phyloP scores from a whole-genome alignment of 345 rosid genomes.

The Mallotus nudiflorus region DNA sequence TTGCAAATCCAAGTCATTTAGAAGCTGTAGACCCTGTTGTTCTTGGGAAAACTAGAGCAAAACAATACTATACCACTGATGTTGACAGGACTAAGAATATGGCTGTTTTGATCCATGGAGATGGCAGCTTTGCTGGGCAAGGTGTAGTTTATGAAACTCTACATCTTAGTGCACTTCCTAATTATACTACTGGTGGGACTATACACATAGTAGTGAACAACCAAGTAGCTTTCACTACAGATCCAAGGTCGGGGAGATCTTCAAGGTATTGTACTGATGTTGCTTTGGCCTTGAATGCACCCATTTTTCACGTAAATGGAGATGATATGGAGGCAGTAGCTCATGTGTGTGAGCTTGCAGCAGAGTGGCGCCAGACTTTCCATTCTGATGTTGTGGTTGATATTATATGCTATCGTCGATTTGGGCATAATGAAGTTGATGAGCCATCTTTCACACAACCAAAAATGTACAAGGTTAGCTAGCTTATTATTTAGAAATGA shows the following conservation, averaged over 20 bases:
- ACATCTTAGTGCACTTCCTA: conserved; percentile 87
- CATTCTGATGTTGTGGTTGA: conserved; percentile 86
- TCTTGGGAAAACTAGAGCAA: conserved; percentile 79
- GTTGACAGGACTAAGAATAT: conserved; percentile 65
- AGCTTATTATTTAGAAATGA: neutral
- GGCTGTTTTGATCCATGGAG: conserved; percentile 83
- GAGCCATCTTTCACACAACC: conserved; percentile 86
- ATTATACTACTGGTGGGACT: conserved; percentile 80
- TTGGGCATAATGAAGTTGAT: conserved; percentile 83
- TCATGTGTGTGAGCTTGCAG: conserved; percentile 81
- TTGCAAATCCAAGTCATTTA: conserved; percentile 86
- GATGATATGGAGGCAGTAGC: conserved; percentile 84
- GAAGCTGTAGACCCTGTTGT: conserved; percentile 91
- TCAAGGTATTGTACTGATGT: conserved; percentile 88
- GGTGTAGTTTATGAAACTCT: conserved; percentile 86
- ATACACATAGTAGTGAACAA: conserved; percentile 85
- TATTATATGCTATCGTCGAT: conserved; percentile 73
- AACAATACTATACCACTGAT: conserved; percentile 74
- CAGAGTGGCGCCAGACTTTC: conserved; percentile 86
- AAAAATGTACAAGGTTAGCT: conserved; percentile 73
- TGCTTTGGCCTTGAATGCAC: conserved; percentile 78
- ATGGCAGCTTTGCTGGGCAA: conserved; percentile 91
- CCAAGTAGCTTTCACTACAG: conserved; percentile 87
- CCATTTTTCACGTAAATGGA: conserved; percentile 78
- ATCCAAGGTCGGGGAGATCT: conserved; percentile 75